phyloP scores from a whole-genome alignment of 805 yeast genomes.

The Cyberlindnera maritima region DNA sequence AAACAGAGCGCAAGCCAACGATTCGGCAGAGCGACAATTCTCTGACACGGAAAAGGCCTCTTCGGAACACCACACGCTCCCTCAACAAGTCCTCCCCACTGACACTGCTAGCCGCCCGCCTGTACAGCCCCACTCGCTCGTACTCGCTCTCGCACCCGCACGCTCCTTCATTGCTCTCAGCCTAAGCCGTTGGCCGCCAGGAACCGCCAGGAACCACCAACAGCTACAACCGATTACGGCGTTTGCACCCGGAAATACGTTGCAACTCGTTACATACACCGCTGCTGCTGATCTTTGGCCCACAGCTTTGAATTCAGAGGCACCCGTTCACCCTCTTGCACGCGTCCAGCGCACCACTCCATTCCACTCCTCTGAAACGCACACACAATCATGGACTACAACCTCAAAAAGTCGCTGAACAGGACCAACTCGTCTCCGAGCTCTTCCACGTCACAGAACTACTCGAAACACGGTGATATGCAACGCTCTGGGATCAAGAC shows the following conservation, averaged over 20 bases:
- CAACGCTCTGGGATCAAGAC: slow-evolving; percentile 8
- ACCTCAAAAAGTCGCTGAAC: slow-evolving; percentile 17
- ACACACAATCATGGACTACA: slow-evolving; percentile 6
- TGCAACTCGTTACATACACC: background rate
- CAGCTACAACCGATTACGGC: background rate
- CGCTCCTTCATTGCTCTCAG: background rate
- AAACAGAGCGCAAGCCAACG: too few species aligned
- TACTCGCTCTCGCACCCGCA: too few species aligned
- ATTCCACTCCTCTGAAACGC: background rate
- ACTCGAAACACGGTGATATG: slow-evolving; percentile 2
- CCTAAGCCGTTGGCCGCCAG: background rate
- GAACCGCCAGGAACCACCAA: background rate
- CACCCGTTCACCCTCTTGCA: background rate
- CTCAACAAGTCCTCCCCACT: too few species aligned
- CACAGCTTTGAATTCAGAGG: too few species aligned
- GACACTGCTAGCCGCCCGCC: too few species aligned
- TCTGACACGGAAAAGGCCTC: too few species aligned
- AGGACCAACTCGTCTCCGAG: slow-evolving; percentile 20
- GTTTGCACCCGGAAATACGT: background rate
- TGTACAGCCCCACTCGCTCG: too few species aligned
- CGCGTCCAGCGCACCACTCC: background rate
- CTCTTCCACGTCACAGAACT: background rate
- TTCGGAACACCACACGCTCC: too few species aligned
- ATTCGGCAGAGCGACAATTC: too few species aligned
- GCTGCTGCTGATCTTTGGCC: too few species aligned